phyloP scores from a whole-genome alignment of 2,329 filamentous ascomycete species.

The Aspergillus fructus region DNA sequence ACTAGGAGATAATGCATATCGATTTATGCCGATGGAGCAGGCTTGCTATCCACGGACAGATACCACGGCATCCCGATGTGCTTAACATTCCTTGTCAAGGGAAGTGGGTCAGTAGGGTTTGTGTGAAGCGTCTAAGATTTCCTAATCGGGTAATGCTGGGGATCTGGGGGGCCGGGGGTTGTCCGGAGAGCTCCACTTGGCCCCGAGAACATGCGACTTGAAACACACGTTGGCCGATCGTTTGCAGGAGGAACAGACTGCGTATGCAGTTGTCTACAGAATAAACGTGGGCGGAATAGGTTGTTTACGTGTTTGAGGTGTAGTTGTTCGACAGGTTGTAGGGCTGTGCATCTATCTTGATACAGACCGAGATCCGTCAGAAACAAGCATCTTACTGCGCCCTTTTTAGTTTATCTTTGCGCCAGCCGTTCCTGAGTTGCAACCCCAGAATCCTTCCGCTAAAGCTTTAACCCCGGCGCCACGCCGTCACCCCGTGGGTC shows the following conservation, averaged over 20 bases:
- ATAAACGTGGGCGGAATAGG: too few species aligned
- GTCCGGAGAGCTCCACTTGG: constrained; percentile 4
- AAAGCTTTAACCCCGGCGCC: not conserved
- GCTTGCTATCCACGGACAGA: not conserved
- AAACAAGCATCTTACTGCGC: too few species aligned
- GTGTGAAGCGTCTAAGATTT: constrained; percentile 4
- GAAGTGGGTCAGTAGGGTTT: constrained; percentile 4
- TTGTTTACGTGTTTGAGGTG: too few species aligned
- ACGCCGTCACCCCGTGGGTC: constrained; percentile 8
- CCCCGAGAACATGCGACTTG: not conserved
- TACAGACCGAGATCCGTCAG: too few species aligned
- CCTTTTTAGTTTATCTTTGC: too few species aligned
- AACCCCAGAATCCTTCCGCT: not conserved
- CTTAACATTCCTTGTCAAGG: not conserved
- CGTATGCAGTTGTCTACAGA: too few species aligned
- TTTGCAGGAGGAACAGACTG: too few species aligned
- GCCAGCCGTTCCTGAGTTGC: too few species aligned
- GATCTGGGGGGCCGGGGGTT: not conserved
- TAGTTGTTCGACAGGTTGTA: too few species aligned
- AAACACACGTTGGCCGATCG: too few species aligned
- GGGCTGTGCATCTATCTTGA: too few species aligned
- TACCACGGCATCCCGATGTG: constrained; percentile 6
- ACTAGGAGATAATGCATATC: not conserved
- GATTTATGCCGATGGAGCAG: not conserved
- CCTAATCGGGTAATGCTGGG: constrained; percentile 5